phyloP scores from a whole-genome alignment of 345 rosid species.

The Salix koriyanagi region DNA sequence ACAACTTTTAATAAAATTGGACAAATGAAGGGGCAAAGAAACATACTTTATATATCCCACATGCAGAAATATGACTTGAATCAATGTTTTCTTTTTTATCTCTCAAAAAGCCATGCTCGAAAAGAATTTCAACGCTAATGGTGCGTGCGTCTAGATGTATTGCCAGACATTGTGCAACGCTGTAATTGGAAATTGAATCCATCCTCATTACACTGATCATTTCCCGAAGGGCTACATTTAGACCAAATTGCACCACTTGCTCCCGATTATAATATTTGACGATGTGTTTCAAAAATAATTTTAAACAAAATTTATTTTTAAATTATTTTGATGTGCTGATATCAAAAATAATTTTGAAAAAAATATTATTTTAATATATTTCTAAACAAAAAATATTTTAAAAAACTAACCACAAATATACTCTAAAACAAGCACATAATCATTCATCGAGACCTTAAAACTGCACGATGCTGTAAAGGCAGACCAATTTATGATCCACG shows the following conservation, averaged over 20 bases:
- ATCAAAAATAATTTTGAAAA: no score
- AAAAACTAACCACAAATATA: no score
- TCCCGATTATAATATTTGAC: background rate
- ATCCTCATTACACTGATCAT: background rate
- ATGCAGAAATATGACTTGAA: background rate
- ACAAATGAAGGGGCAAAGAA: background rate
- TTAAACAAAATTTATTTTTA: no score
- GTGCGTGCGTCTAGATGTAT: background rate
- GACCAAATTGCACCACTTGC: background rate
- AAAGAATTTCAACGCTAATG: background rate
- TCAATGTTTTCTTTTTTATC: background rate
- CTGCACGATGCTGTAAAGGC: background rate
- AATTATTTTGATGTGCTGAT: no score
- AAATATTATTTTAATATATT: no score
- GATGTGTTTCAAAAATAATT: no score
- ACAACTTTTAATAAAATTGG: background rate
- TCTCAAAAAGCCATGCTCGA: background rate
- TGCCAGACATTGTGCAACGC: background rate
- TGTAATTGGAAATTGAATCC: background rate
- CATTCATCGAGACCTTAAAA: background rate
- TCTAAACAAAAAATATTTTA: no score
- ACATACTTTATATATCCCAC: background rate
- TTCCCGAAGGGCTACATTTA: background rate
- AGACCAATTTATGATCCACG: background rate
- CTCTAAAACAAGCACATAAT: background rate